A percentile compares a stretch with the other conserved stretches of the same genome.
Conservation (phyloP, 257 asterid species). For the Solanum peruvianum region DNA sequence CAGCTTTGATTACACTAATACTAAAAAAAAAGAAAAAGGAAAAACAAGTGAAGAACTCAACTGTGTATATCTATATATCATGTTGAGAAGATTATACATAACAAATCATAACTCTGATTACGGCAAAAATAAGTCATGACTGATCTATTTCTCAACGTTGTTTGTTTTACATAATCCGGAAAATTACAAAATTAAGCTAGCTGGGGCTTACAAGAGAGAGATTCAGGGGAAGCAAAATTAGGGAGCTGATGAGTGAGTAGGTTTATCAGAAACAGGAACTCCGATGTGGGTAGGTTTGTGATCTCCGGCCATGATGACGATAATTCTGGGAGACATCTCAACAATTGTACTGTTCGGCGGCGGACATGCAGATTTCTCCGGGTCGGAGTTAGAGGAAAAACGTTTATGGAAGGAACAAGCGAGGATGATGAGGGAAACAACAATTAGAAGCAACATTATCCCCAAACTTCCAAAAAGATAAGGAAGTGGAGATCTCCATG, state of each 20-base stretch:
- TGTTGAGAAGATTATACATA: background rate
- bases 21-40: background rate
- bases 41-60: background rate
- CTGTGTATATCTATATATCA: background rate
- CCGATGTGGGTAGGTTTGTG: slow-evolving; percentile 59
- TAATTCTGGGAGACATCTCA: slow-evolving; percentile 34
- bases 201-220: background rate
- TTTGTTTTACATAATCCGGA: background rate
- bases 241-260: background rate
- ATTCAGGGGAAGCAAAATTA: background rate
- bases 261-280: slow-evolving; percentile 14
- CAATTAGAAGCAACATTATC: slow-evolving; percentile 27
- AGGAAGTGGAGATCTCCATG: slow-evolving; percentile 67
- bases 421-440: slow-evolving; percentile 35
- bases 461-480: slow-evolving; percentile 51
- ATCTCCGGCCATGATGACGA: slow-evolving; percentile 76
- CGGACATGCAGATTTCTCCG: slow-evolving; percentile 20
- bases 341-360: background rate
- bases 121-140: background rate
- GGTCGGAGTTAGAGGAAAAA: background rate
- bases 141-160: background rate
- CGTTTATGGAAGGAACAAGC: slow-evolving; percentile 40
- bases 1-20: background rate
- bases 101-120: background rate
- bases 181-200: background rate